These are phyloP conservation scores for Brassica balearica DNA, from an alignment of 441 rosid species.

Conservation along the genomic window DNA sequence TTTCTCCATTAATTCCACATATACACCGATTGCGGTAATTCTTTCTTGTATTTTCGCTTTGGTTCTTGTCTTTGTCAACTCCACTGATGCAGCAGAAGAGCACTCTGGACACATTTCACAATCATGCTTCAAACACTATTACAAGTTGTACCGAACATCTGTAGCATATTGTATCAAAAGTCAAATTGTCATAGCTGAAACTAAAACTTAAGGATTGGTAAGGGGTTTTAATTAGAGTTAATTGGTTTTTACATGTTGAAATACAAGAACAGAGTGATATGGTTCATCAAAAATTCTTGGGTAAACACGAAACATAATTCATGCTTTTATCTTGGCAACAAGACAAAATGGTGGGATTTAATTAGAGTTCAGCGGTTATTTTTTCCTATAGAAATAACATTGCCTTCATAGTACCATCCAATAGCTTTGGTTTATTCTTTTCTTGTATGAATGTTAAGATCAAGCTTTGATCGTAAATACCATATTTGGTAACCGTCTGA, in stretches of 20 bases:
- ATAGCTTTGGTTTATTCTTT: neutral
- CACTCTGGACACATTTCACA: neutral
- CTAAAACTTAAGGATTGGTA: neutral
- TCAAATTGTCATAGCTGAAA: neutral
- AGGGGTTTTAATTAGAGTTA: neutral
- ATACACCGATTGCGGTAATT: neutral
- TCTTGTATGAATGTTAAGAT: neutral
- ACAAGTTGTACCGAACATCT: neutral
- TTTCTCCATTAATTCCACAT: neutral
- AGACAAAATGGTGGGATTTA: conserved; percentile 6
- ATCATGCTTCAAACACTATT: neutral
- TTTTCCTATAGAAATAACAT: conserved; percentile 42
- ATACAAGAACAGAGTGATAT: neutral
- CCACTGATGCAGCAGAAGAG: neutral
- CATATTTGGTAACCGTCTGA: conserved; percentile 38
- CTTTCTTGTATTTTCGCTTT: neutral
- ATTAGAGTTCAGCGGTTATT: conserved; percentile 29
- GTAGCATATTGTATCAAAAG: neutral
- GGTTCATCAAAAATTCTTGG: neutral
- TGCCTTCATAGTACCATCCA: conserved; percentile 45
- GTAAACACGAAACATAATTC: conserved; percentile 4
- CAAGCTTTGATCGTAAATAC: neutral
- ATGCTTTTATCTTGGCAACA: neutral
- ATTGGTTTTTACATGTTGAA: neutral
- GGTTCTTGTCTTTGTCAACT: neutral